Evolutionary conservation across 140 eudicot species (phyloP), one percentile per base, ranked within the genome.

Genomic region (Flaveria floridana): DNA sequence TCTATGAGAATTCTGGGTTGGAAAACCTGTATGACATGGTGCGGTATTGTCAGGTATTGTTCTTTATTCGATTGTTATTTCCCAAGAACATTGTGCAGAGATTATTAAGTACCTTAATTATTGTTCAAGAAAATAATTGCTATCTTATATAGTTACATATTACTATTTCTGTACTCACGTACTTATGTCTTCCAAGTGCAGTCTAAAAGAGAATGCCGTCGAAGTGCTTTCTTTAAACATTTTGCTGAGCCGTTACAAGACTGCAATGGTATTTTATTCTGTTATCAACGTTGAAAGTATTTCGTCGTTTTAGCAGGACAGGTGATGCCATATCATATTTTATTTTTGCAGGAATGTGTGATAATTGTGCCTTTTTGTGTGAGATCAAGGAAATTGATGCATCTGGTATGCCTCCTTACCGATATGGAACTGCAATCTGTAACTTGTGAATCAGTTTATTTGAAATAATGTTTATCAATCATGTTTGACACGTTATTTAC

Each of bases 221-320:
- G 97, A 66, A 78, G 87, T 78, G 97, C 98, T 77, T 89, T 93
- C 85, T 93, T 93, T 77, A 76, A 66, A 69, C 98, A 93, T 84
- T 93, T 93, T 85, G 91, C 97, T 42, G 98, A 93, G 83, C 97
- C 96, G 12, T 70, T 90, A 34, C 95, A 88, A 83, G 98, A 93
- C 61, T 93, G 98, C 85, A 90, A 90, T 82, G 98, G 98, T 90
- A 86, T 37, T 51, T 28, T 23, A 50, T 62, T 56, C 4, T 79
- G 57, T 55, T 62, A 37, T 50, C 15, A 20, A 2, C 15, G 3
- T 53, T 72, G 42, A 15, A 30, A 20, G 62, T 34, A 44, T 44
- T 28, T 73, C 1, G 20, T 66, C 48, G 6, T 73, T 68, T 37
- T 66, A 12, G 14, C 72, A 39, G 34, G 63, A 53, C 39, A 42